Evolutionary conservation across 2,329 filamentous ascomycete genomes (phyloP).

Genomic region (Teratosphaeria gauchensis): DNA sequence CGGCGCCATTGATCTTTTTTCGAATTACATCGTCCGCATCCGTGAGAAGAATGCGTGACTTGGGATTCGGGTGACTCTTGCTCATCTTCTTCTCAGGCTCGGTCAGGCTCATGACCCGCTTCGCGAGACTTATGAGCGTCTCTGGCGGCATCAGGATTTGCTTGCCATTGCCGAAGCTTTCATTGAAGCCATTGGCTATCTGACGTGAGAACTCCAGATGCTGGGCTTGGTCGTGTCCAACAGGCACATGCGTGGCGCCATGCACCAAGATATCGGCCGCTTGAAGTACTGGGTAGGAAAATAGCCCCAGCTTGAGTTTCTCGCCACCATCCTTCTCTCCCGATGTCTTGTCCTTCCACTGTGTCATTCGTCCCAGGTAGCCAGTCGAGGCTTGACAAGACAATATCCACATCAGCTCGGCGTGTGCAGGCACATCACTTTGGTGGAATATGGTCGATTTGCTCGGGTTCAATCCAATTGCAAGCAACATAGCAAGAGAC

Average conservation of each 20-base stretch:
- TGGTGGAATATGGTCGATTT: slow-evolving; percentile 75
- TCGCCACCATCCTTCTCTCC: slow-evolving; percentile 32
- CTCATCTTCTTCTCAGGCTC: slow-evolving; percentile 83
- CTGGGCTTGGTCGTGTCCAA: slow-evolving; percentile 90
- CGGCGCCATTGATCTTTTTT: slow-evolving; percentile 59
- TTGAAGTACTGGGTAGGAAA: slow-evolving; percentile 92
- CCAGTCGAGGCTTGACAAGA: slow-evolving; percentile 87
- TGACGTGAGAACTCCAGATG: slow-evolving; percentile 89
- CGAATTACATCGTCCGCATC: slow-evolving; percentile 56
- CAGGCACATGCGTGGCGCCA: slow-evolving; percentile 82
- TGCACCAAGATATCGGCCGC: slow-evolving; percentile 90
- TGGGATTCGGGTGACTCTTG: slow-evolving; percentile 65
- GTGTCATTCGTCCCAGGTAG: slow-evolving; percentile 95
- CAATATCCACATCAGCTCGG: slow-evolving; percentile 94
- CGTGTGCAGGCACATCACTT: slow-evolving; percentile 54
- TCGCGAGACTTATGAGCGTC: slow-evolving; percentile 68
- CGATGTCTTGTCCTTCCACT: slow-evolving; percentile 69
- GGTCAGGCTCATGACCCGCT: slow-evolving; percentile 81
- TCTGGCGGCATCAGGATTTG: slow-evolving; percentile 54
- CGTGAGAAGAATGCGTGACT: slow-evolving; percentile 74
- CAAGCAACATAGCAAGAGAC: slow-evolving; percentile 69
- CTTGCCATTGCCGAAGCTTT: slow-evolving; percentile 47
- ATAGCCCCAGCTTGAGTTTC: slow-evolving; percentile 73
- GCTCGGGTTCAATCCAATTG: slow-evolving; percentile 72
- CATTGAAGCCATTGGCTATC: slow-evolving; percentile 79